phyloP scores from a whole-genome alignment of 768 basidiomycete species.

The Tricholoma sp. region DNA sequence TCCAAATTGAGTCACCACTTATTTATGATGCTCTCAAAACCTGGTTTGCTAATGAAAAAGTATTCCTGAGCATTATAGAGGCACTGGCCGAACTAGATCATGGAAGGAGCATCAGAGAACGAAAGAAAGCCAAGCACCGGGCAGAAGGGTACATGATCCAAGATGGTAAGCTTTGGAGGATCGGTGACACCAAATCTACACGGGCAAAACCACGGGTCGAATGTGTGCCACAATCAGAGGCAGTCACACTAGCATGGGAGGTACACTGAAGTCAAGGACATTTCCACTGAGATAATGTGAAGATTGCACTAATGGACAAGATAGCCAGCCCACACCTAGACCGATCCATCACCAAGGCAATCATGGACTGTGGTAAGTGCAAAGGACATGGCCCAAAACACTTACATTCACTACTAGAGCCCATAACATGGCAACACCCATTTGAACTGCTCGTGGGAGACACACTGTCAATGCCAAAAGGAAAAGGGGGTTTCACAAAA shows the following conservation, averaged over 20 bases:
- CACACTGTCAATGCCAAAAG: too few relatives aligned
- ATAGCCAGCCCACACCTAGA: conserved; percentile 23
- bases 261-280: conserved; percentile 2
- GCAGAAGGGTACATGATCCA: conserved; percentile 16
- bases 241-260: conserved; percentile 6
- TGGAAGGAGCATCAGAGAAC: conserved; percentile 7
- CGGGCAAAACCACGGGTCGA: conserved; percentile 3
- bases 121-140: conserved; percentile 10
- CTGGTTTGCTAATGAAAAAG: conserved; percentile 7
- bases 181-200: conserved; percentile 8
- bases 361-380: conserved; percentile 16
- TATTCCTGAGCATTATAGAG: conserved; percentile 15
- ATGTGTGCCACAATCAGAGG: conserved; percentile 12
- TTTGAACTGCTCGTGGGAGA: too few relatives aligned
- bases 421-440: too few relatives aligned
- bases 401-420: conserved; percentile 29
- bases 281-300: conserved; percentile 13
- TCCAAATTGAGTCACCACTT: background rate
- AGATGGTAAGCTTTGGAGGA: conserved; percentile 17
- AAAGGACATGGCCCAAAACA: conserved; percentile 27
- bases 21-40: conserved; percentile 9
- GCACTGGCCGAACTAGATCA: conserved; percentile 10
- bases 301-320: conserved; percentile 13
- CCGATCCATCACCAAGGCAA: conserved; percentile 14
- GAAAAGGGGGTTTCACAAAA: too few relatives aligned